Evolutionary conservation across 2,329 filamentous ascomycete species (phyloP).

Genomic region (Talaromyces albobiverticillius): DNA sequence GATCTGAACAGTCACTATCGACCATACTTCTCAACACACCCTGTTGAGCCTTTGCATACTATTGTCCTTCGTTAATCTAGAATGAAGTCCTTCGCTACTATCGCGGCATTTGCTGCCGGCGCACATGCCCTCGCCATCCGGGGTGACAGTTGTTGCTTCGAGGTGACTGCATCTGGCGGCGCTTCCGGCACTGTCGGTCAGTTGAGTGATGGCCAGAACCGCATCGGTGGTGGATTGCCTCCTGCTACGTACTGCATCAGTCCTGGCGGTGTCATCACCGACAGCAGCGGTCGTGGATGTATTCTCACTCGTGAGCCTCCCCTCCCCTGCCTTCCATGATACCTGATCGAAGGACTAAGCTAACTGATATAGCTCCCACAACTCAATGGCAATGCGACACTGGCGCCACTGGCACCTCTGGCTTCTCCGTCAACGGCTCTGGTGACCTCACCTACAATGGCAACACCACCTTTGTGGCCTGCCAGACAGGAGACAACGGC

Average conservation of each 20-base stretch:
- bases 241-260: conserved; percentile 55
- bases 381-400: conserved; percentile 62
- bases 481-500: conserved; percentile 49
- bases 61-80: too few relatives aligned
- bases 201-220: conserved; percentile 60
- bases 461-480: conserved; percentile 57
- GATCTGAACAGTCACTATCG: background rate
- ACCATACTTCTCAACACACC: background rate
- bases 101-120: conserved; percentile 39
- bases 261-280: conserved; percentile 52
- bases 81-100: conserved; percentile 24
- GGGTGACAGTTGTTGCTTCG: conserved; percentile 50
- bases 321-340: background rate
- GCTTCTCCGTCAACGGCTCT: conserved; percentile 56
- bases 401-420: conserved; percentile 50
- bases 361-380: conserved; percentile 45
- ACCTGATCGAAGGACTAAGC: background rate
- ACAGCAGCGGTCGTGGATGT: conserved; percentile 58
- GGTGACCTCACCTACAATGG: conserved; percentile 54
- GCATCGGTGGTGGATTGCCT: conserved; percentile 51
- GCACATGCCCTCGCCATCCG: conserved; percentile 43
- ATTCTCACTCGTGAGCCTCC: conserved; percentile 56
- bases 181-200: conserved; percentile 55
- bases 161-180: conserved; percentile 48
- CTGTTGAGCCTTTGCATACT: background rate